phyloP scores from a whole-genome alignment of 2,329 filamentous ascomycete genomes.

The Trichoderma lentiforme region DNA sequence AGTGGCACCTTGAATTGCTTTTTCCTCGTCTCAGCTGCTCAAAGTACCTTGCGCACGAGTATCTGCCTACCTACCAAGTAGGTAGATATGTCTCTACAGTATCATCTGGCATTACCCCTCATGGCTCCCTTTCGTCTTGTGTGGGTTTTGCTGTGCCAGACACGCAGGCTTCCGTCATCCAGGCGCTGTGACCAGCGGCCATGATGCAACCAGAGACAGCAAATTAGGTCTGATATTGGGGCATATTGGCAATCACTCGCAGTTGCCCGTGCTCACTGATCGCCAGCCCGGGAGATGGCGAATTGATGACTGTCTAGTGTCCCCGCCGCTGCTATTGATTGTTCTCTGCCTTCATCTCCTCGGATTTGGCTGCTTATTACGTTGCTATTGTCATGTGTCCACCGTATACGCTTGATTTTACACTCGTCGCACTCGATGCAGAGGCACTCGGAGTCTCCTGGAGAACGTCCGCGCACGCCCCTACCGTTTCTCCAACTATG shows the following conservation, averaged over 20 bases:
- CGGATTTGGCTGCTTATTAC: neutral
- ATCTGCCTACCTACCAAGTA: neutral
- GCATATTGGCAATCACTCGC: neutral
- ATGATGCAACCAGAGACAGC: neutral
- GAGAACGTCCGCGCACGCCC: neutral
- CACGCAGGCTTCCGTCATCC: neutral
- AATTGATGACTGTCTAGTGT: neutral
- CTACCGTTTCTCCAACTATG: neutral
- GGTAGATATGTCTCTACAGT: neutral
- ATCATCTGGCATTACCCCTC: neutral
- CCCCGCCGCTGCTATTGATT: constrained; percentile 12
- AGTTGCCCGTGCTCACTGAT: constrained; percentile 4
- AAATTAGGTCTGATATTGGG: neutral
- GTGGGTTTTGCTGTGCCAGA: neutral
- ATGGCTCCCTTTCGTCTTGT: neutral
- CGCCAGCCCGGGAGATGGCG: neutral
- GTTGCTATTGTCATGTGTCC: constrained; percentile 13
- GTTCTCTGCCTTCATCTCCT: neutral
- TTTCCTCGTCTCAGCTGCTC: neutral
- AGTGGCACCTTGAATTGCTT: neutral
- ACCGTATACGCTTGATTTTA: neutral
- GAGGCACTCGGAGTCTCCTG: neutral
- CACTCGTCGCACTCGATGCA: neutral
- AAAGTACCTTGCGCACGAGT: neutral
- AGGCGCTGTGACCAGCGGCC: neutral